These are phyloP conservation scores for Cladophialophora immunda DNA, from an alignment of 2,329 filamentous ascomycete species.

Conservation along the genomic window DNA sequence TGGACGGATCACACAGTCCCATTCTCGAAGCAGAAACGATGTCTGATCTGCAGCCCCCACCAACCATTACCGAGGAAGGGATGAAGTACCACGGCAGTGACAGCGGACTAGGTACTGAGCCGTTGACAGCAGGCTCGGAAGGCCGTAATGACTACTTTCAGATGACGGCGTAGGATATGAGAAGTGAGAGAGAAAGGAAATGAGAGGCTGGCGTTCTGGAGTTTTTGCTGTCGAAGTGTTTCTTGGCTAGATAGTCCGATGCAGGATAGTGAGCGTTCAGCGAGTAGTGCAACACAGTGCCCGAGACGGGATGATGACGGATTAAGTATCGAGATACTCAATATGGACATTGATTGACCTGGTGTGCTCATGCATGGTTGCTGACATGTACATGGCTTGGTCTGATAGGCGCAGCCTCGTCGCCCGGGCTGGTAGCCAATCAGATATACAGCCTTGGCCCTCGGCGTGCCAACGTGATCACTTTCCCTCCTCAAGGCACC, in stretches of 20 bases:
- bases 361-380: neutral
- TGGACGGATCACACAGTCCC: conserved; percentile 31
- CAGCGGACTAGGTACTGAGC: conserved; percentile 45
- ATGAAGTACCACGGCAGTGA: conserved; percentile 42
- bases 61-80: conserved; percentile 30
- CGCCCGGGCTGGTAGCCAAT: neutral
- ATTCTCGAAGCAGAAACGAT: conserved; percentile 21
- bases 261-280: conserved; percentile 21
- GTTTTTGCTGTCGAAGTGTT: neutral
- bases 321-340: conserved; percentile 6
- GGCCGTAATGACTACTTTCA: conserved; percentile 34
- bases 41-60: conserved; percentile 36
- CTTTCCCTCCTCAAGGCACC: conserved; percentile 2
- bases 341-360: neutral
- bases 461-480: neutral
- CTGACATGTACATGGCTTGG: neutral
- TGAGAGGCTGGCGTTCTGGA: conserved; percentile 21
- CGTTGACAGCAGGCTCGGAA: conserved; percentile 38
- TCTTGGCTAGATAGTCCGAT: conserved; percentile 2
- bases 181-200: conserved; percentile 17
- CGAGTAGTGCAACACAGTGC: conserved; percentile 10
- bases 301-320: conserved; percentile 6
- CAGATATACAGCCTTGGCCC: neutral
- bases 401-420: neutral
- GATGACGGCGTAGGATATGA: conserved; percentile 36